These are phyloP conservation scores for Heterobasidion annosum DNA, from an alignment of 1,284 basidiomycete genomes.

Conservation along the genomic window DNA sequence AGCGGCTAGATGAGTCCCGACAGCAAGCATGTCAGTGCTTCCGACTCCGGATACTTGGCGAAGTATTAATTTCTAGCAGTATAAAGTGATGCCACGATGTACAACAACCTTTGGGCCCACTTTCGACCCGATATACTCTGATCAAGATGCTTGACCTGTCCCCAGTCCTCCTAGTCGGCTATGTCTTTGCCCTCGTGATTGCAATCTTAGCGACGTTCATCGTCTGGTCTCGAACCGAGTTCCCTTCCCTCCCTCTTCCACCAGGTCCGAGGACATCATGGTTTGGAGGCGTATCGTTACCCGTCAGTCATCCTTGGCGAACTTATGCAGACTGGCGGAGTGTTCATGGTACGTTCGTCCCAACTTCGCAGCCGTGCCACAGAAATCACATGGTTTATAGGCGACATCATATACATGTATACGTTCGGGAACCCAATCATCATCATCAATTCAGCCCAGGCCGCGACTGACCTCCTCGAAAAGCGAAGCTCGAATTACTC, in stretches of 20 bases:
- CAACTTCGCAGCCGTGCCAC: neutral
- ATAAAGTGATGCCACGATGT: no score
- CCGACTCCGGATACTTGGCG: no score
- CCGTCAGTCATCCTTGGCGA: neutral
- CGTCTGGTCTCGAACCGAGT: no score
- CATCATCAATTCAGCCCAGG: neutral
- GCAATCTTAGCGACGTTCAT: no score
- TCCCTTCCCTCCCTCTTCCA: neutral
- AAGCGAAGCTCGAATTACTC: constrained; percentile 1
- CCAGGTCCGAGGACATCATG: neutral
- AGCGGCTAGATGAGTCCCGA: no score
- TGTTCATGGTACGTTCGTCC: neutral
- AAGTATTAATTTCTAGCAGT: no score
- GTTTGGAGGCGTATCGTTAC: neutral
- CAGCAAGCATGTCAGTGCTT: no score
- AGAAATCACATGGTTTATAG: neutral
- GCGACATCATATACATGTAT: neutral
- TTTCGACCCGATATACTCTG: no score
- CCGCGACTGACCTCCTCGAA: neutral
- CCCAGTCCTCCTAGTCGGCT: no score
- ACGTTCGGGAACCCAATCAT: neutral
- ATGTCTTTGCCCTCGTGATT: no score
- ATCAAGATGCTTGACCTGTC: no score
- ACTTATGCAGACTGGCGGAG: neutral
- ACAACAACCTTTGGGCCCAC: no score